Base-by-base conservation (phyloP, 2,329 filamentous ascomycete species). In the Akanthomyces dipterigenus region DNA sequence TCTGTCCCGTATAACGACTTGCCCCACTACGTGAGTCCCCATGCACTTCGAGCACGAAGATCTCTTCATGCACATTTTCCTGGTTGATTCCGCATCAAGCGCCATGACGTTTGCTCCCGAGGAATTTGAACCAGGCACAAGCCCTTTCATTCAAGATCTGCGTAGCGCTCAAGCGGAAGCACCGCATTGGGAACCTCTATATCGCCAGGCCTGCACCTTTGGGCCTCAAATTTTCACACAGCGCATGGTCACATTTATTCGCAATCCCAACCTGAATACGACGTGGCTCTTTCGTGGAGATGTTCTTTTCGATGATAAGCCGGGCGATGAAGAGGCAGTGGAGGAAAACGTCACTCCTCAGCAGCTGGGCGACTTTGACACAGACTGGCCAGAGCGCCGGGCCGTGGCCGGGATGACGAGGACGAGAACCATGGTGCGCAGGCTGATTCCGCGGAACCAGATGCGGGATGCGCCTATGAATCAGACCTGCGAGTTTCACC, bases 401-500 rank as follows among this genome's bases (percentile, higher is more conserved):
- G 43, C 64, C 16, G 66, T 76, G 9, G 51, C 58, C 14, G 65
- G 64, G 53, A 70, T 75, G 57, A 62, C 55, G 28, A 76, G 86
- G 36, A 78, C 81, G 26, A 86, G 88, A 65, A 85, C 85, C 1
- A 79, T 96, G 22, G 83, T 96, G 8, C 83, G 93, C 63, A 88
- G 82, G 63, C 77, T 97, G 67, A 87, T 97, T 51, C 93, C 93
- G 3, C 82, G 93, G 55, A 96, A 96, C 72, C 84, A 87, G 3
- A 81, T 87, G 60, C 77, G 93, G 28, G 93, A 98, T 72, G 77
- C 79, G 22, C 80, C 88, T 1, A 74, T 97, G 64, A 82, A 91
- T 62, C 93, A 98, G 73, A 96, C 91, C 2, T 96, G 91, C 72
- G 82, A 90, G 60, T 82, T 93, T 64, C 90, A 91, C n/a, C 24